Percentiles rank a stretch among this genome's conserved stretches.
phyloP scores from a whole-genome alignment of 352 stramenopile genomes.

The Peronospora destructor region DNA sequence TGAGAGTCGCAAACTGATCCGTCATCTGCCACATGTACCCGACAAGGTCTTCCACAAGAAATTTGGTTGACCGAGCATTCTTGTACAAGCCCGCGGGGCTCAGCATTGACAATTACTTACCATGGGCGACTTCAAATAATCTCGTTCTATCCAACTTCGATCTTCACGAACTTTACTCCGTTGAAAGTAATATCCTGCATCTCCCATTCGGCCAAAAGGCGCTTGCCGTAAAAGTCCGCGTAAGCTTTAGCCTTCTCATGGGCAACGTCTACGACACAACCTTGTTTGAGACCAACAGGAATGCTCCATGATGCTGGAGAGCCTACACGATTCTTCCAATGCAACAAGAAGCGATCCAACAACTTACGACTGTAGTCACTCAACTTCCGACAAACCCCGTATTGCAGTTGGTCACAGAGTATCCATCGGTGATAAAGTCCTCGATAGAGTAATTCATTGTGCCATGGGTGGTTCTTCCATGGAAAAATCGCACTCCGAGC shows the following conservation, averaged over 20 bases:
- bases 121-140: slow-evolving; percentile 20
- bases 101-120: slow-evolving; percentile 36
- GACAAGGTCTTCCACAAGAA: slow-evolving; percentile 67
- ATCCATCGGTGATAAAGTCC: slow-evolving; percentile 65
- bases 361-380: slow-evolving; percentile 52
- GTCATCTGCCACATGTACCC: slow-evolving; percentile 86
- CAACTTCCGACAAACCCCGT: slow-evolving; percentile 40
- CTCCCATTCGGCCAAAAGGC: slow-evolving; percentile 78
- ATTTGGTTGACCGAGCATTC: slow-evolving; percentile 34
- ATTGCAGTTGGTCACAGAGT: slow-evolving; percentile 79
- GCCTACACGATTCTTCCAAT: slow-evolving; percentile 53
- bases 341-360: slow-evolving; percentile 58
- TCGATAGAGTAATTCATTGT: slow-evolving; percentile 68
- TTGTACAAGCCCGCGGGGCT: slow-evolving; percentile 48
- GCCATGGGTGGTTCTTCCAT: slow-evolving; percentile 74
- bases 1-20: slow-evolving; percentile 69
- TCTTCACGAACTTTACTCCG: slow-evolving; percentile 57
- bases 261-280: slow-evolving; percentile 68
- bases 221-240: slow-evolving; percentile 60
- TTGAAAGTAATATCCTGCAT: slow-evolving; percentile 85
- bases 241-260: slow-evolving; percentile 68
- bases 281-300: slow-evolving; percentile 38
- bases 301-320: slow-evolving; percentile 38
- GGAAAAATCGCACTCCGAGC: slow-evolving; percentile 85
- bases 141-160: slow-evolving; percentile 27